Evolutionary conservation across 2,329 filamentous ascomycete species (phyloP).

Genomic region (Aspergillus texensis): DNA sequence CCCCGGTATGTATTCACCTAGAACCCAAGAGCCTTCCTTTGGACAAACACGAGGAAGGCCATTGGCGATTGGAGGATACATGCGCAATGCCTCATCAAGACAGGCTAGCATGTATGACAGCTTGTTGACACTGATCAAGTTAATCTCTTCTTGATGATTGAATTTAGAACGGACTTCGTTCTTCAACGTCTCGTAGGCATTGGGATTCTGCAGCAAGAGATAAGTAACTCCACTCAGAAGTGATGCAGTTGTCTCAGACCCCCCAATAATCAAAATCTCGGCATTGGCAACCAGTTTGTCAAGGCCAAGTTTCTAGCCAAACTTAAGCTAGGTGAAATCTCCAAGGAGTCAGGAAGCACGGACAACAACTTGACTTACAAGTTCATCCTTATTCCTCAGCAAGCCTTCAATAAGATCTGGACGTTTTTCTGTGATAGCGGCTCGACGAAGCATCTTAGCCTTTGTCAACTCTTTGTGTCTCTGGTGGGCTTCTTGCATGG

Average conservation of each 20-base stretch:
- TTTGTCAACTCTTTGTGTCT: no score
- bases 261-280: slow-evolving; percentile 39
- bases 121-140: slow-evolving; percentile 24
- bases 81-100: slow-evolving; percentile 45
- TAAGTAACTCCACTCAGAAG: slow-evolving; percentile 8
- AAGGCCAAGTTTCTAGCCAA: background rate
- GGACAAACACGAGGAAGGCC: slow-evolving; percentile 27
- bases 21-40: slow-evolving; percentile 10
- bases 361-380: background rate
- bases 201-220: slow-evolving; percentile 26
- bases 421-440: background rate
- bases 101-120: slow-evolving; percentile 44
- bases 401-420: slow-evolving; percentile 7
- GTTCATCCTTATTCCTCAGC: slow-evolving; percentile 2
- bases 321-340: no score
- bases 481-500: no score
- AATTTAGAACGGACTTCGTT: slow-evolving; percentile 43
- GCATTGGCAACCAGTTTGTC: slow-evolving; percentile 37
- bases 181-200: slow-evolving; percentile 30
- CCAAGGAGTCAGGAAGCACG: no score
- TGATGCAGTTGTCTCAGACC: slow-evolving; percentile 51
- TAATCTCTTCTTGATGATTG: slow-evolving; percentile 39
- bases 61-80: slow-evolving; percentile 37
- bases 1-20: no score
- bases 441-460: no score